phyloP scores from a whole-genome alignment of 345 rosid species.

The Eutrema heterophyllum region DNA sequence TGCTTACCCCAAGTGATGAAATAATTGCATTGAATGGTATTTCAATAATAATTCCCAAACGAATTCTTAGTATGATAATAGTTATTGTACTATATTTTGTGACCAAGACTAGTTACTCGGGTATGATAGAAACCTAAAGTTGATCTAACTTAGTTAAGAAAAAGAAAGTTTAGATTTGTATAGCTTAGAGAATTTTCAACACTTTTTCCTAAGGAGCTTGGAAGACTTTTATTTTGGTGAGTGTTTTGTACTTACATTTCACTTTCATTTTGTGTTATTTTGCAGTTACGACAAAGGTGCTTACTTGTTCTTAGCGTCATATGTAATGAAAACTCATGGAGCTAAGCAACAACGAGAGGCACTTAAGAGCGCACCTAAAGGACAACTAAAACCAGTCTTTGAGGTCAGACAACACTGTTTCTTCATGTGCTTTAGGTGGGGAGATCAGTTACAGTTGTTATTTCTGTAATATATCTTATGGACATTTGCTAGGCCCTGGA shows the following conservation, averaged over 20 bases:
- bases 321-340: slow-evolving; percentile 91
- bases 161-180: background rate
- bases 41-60: background rate
- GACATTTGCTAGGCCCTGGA: slow-evolving; percentile 58
- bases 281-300: slow-evolving; percentile 92
- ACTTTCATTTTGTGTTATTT: slow-evolving; percentile 14
- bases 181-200: slow-evolving; percentile 1
- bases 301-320: slow-evolving; percentile 73
- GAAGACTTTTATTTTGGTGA: background rate
- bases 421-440: background rate
- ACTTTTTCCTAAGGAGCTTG: slow-evolving; percentile 7
- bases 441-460: slow-evolving; percentile 8
- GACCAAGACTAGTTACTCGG: slow-evolving; percentile 8
- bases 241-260: background rate
- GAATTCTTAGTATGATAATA: slow-evolving; percentile 5
- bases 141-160: background rate
- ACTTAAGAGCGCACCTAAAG: slow-evolving; percentile 51
- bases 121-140: background rate
- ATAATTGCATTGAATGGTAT: slow-evolving; percentile 8
- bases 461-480: slow-evolving; percentile 2
- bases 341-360: slow-evolving; percentile 78
- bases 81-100: background rate
- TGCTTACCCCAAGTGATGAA: slow-evolving; percentile 1
- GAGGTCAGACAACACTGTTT: slow-evolving; percentile 49
- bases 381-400: slow-evolving; percentile 69